Evolutionary conservation across 1,284 basidiomycete species (phyloP).

Genomic region (Microbotryomycetes sp.): DNA sequence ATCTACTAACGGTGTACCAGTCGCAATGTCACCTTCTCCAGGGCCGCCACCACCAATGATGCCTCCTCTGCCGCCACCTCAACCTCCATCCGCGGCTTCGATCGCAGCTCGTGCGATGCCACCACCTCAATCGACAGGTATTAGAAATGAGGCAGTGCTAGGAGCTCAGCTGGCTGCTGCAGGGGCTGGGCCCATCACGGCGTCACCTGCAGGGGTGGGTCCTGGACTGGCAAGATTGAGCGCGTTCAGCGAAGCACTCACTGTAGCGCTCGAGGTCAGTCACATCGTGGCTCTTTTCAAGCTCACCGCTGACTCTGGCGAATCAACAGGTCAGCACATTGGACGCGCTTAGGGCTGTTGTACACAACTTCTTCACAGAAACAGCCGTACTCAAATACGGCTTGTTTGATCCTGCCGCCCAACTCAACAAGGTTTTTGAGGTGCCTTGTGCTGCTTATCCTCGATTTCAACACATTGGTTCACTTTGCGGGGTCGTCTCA

Average conservation of each 20-base stretch:
- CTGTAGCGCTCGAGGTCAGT: slow-evolving; percentile 21
- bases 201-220: slow-evolving; percentile 14
- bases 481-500: slow-evolving; percentile 21
- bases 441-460: slow-evolving; percentile 32
- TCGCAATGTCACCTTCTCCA: background rate
- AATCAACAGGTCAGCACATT: slow-evolving; percentile 11
- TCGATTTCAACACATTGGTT: slow-evolving; percentile 28
- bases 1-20: background rate
- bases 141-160: background rate
- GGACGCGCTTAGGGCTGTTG: slow-evolving; percentile 13
- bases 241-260: slow-evolving; percentile 20
- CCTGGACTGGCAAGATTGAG: slow-evolving; percentile 16
- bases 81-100: background rate
- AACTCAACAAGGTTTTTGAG: slow-evolving; percentile 30
- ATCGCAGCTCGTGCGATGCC: background rate
- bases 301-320: background rate
- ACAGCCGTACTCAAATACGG: slow-evolving; percentile 30
- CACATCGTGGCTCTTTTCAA: background rate
- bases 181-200: slow-evolving; percentile 26
- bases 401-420: slow-evolving; percentile 16
- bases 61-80: background rate
- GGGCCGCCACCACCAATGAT: background rate
- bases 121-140: background rate
- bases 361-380: slow-evolving; percentile 29
- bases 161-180: slow-evolving; percentile 21